Percentiles rank a stretch among this genome's conserved stretches.
These are phyloP conservation scores for Fomes fomentarius DNA, from an alignment of 1,284 basidiomycete species.

Conservation along the genomic window DNA sequence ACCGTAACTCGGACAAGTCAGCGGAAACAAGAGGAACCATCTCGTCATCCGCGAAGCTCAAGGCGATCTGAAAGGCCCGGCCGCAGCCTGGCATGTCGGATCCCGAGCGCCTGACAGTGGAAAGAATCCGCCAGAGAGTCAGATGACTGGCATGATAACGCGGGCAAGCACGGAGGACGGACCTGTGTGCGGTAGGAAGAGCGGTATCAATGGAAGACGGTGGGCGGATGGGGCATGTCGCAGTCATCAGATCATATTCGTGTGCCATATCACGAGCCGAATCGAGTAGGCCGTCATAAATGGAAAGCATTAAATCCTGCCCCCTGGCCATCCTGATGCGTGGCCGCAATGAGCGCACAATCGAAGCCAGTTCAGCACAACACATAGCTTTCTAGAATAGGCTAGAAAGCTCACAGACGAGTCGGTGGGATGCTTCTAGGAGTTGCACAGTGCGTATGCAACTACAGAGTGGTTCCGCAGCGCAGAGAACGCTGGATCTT, in stretches of 20 bases:
- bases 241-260: constrained; percentile 36
- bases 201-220: constrained; percentile 25
- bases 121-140: constrained; percentile 27
- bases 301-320: constrained; percentile 32
- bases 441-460: background rate
- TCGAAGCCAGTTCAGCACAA: constrained; percentile 1
- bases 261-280: constrained; percentile 32
- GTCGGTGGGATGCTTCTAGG: background rate
- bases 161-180: constrained; percentile 27
- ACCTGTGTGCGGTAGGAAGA: constrained; percentile 24
- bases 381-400: background rate
- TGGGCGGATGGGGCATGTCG: constrained; percentile 22
- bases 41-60: constrained; percentile 26
- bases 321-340: constrained; percentile 27
- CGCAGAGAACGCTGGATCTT: constrained; percentile 1
- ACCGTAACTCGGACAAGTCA: constrained; percentile 2
- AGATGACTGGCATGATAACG: constrained; percentile 38
- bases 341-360: background rate
- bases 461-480: background rate
- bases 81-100: constrained; percentile 7
- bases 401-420: constrained; percentile 8
- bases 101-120: constrained; percentile 9
- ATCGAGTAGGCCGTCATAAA: constrained; percentile 30
- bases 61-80: constrained; percentile 11
- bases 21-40: constrained; percentile 1